Evolutionary conservation across 2,329 filamentous ascomycete genomes (phyloP).

Genomic region (Colletotrichum sublineola): DNA sequence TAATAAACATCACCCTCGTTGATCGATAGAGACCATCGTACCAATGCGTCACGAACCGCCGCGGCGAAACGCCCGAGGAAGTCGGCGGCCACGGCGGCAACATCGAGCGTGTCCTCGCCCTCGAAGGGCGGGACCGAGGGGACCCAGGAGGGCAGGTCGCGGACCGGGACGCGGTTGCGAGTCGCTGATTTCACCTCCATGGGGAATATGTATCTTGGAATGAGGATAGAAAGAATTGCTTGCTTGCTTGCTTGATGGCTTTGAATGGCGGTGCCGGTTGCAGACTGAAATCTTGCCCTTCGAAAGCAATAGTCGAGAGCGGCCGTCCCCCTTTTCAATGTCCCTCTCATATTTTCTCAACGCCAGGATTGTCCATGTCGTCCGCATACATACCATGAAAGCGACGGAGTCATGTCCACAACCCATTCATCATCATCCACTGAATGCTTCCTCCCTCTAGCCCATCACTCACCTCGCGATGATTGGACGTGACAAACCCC

Average conservation of each 20-base stretch:
- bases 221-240: neutral
- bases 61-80: slow-evolving; percentile 20
- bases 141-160: slow-evolving; percentile 24
- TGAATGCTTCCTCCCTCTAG: neutral
- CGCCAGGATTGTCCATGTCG: neutral
- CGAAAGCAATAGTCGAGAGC: no score
- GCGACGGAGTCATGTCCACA: no score
- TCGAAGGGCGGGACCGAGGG: slow-evolving; percentile 27
- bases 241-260: no score
- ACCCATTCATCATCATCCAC: no score
- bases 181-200: slow-evolving; percentile 7
- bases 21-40: neutral
- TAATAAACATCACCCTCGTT: no score
- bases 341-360: neutral
- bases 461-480: neutral
- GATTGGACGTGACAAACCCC: no score
- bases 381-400: neutral
- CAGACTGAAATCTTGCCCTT: no score
- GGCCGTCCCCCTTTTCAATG: neutral
- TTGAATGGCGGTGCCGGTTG: no score
- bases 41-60: neutral
- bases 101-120: slow-evolving; percentile 18
- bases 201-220: neutral
- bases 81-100: neutral
- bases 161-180: slow-evolving; percentile 3